Conservation (phyloP, 306 rosid genomes). For the Prunus mira region DNA sequence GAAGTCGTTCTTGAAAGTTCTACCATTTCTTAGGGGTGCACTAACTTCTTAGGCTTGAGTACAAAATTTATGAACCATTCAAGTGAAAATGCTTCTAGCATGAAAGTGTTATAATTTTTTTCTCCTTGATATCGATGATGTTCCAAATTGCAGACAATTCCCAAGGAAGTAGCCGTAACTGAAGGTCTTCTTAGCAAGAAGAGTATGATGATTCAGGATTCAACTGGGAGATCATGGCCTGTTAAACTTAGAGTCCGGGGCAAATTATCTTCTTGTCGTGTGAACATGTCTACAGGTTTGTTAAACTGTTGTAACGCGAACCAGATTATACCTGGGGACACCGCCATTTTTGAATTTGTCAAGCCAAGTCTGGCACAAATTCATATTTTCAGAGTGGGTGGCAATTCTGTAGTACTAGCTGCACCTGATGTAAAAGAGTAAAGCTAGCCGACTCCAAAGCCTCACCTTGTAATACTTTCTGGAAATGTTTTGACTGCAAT, state of each 20-base stretch:
- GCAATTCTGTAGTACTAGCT: neutral
- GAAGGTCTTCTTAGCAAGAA: neutral
- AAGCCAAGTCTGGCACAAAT: neutral
- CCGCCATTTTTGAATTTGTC: conserved; percentile 1
- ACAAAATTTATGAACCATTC: too few relatives aligned
- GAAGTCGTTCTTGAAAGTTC: too few relatives aligned
- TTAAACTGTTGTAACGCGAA: neutral
- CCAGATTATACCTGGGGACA: neutral
- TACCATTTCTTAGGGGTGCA: too few relatives aligned
- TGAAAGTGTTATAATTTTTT: neutral
- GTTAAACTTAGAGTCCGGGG: neutral
- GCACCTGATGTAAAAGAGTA: too few relatives aligned
- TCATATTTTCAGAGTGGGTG: neutral
- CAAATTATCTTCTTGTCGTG: neutral
- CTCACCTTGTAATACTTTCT: too few relatives aligned
- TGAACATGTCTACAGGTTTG: neutral
- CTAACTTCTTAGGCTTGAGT: too few relatives aligned
- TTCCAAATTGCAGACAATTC: neutral
- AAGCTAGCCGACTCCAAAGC: too few relatives aligned
- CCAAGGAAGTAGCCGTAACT: neutral
- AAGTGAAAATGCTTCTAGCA: too few relatives aligned
- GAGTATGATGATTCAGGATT: neutral
- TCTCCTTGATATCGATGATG: neutral
- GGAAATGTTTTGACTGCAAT: too few relatives aligned
- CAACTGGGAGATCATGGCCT: neutral